Base-by-base conservation (phyloP, 169 alveolate species). In the Perkinsus chesapeaki region DNA sequence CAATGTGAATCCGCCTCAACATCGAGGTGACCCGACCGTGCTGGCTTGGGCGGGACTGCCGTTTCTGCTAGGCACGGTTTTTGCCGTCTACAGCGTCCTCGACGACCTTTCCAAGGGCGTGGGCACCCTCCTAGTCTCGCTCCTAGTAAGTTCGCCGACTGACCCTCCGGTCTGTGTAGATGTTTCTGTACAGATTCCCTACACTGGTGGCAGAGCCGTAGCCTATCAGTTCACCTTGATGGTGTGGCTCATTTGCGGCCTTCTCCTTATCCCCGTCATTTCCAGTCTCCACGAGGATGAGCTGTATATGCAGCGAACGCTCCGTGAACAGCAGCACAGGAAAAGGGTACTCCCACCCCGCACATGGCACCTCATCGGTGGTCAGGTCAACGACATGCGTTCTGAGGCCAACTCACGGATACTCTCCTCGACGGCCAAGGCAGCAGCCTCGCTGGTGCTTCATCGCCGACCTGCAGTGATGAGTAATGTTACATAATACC, bases 1-100 rank as follows among this genome's bases (percentile, higher is more conserved):
- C 39, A 93, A 93, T 82, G 95, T 93, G 34, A 93, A 93, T 37
- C 73, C 95, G n/a, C 93, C 95, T 20, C 94, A 93, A 94, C 39
- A 91, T 39, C 47, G 47, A 37, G 43, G 39, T 38, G 27, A 19
- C 10, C 19, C 43, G 10, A 37, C 9, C 19, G 92, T 91, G 47
- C 39, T 23, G 10, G 91, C 31, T 37, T 31, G 0, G 72, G 5
- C 91, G 34, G 16, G 3, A 12, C 36, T 39, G 7, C 91, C 3
- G 19, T 34, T 20, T 27, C 34, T 39, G 48, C 3, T 12, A 92
- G 91, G 95, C 39, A 93, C 94, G 20, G 73, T 93, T 20, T 93
- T 91, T 38, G 95, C 93, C 3, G 47, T 93, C 38, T 92, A 91
- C 48, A 92, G 94, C 7, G 95, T 93, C 38, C 47, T 93, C 43